Evolutionary conservation across 164 flowering plant species (phyloP).

Genomic region (Houttuynia cordata): DNA sequence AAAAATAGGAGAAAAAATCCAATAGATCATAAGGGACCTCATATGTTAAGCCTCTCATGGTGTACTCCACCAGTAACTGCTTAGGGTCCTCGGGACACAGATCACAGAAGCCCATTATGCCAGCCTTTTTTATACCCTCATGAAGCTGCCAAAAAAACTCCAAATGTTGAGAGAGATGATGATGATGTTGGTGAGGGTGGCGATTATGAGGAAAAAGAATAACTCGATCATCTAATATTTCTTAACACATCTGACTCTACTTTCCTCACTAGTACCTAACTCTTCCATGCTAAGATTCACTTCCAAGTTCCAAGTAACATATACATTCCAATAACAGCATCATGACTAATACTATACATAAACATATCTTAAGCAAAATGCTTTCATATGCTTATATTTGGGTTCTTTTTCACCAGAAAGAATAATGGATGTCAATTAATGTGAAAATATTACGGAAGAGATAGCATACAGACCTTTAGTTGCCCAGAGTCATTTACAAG

Average conservation of each 20-base stretch:
- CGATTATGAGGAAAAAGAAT: neutral
- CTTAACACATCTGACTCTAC: too few relatives aligned
- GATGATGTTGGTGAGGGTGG: too few relatives aligned
- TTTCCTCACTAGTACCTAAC: too few relatives aligned
- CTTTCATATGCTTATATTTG: neutral
- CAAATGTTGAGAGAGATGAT: neutral
- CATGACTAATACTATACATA: neutral
- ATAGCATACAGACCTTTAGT: constrained; percentile 49
- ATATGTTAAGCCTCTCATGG: constrained; percentile 28
- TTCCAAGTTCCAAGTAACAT: too few relatives aligned
- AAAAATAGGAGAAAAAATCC: neutral
- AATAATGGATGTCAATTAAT: neutral
- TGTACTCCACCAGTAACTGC: constrained; percentile 59
- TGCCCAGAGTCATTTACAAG: constrained; percentile 78
- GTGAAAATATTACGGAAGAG: neutral
- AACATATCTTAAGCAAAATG: neutral
- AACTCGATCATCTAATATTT: neutral
- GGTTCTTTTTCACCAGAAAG: neutral
- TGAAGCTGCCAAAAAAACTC: constrained; percentile 53
- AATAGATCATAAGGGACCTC: constrained; percentile 30
- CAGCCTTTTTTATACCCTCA: constrained; percentile 83
- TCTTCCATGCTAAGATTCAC: too few relatives aligned
- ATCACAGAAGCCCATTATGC: constrained; percentile 97
- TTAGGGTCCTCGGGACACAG: constrained; percentile 91
- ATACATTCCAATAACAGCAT: too few relatives aligned